A percentile compares a stretch with the other conserved stretches of the same genome.
These are phyloP conservation scores for Xylariomycetidae sp. DNA, from an alignment of 2,329 filamentous ascomycete species.

Conservation along the genomic window DNA sequence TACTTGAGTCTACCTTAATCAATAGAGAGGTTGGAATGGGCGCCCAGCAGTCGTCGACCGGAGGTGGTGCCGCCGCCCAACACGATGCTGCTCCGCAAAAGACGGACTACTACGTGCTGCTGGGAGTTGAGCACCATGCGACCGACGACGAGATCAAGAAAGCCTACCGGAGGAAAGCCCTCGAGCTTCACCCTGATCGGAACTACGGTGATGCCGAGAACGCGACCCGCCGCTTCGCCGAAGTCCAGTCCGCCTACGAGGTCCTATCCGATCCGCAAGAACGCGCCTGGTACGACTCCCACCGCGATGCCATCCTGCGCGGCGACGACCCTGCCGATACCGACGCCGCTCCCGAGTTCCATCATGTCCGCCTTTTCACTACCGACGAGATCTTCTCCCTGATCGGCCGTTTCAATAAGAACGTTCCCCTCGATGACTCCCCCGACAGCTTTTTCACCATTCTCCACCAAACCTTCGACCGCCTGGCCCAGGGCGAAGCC, in stretches of 20 bases:
- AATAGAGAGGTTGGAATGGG: too few species aligned
- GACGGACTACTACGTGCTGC: conserved; percentile 80
- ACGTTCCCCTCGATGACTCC: conserved; percentile 73
- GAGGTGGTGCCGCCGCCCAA: conserved; percentile 24
- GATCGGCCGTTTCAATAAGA: conserved; percentile 73
- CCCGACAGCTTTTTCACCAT: conserved; percentile 80
- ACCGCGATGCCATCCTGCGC: conserved; percentile 76
- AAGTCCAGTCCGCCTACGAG: conserved; percentile 89
- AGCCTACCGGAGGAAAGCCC: conserved; percentile 82
- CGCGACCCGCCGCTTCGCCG: conserved; percentile 80
- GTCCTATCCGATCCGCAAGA: conserved; percentile 95
- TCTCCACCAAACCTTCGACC: conserved; percentile 69
- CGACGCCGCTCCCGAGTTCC: conserved; percentile 50
- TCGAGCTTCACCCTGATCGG: conserved; percentile 91
- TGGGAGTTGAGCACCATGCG: conserved; percentile 66
- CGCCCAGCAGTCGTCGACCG: conserved; percentile 47
- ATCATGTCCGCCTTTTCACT: conserved; percentile 70
- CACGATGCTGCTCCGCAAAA: conserved; percentile 37
- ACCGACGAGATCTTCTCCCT: conserved; percentile 72
- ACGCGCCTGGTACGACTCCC: conserved; percentile 95
- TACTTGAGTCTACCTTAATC: too few species aligned
- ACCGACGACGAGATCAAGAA: conserved; percentile 91
- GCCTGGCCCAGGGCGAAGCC: conserved; percentile 73
- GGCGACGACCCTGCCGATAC: conserved; percentile 49
- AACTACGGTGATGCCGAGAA: conserved; percentile 82